Evolutionary conservation across 306 rosid species (phyloP), one percentile per base, ranked within the genome.

Genomic region (Casuarina cunninghamiana): DNA sequence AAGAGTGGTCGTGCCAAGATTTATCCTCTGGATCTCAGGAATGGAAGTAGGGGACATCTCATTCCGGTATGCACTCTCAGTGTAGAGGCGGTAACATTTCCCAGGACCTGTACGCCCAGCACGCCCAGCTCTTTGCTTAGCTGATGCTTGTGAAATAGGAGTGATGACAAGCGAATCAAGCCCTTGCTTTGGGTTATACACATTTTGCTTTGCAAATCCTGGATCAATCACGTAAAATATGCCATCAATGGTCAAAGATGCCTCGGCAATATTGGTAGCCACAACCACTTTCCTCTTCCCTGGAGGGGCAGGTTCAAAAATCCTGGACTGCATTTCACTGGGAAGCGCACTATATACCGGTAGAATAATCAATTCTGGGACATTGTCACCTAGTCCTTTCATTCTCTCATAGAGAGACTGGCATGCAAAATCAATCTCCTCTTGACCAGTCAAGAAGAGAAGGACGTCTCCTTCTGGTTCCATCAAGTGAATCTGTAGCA

Each of bases 51-150:
- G 90, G 53, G 96, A 87, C 96, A 91, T 91, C 84, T 93, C 96
- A 75, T 90, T 93, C 53, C 91, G 85, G 68, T 88, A 93, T 48
- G 97, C 93, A 76, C 90, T 84, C 90, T 93, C 93, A 3, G 97
- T 91, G 41, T 95, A 90, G 79, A 89, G 91, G 75, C 87, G 87
- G 74, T 83, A 88, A 5, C 82, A 83, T 93, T 90, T 89, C 37
- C 96, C 98, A 62, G 97, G 97, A 12, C 98, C 94, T 6, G 93
- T 93, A 74, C 97, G 90, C 69, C 97, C 97, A 60, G 96, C 96
- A 11, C 97, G 93, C 6, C 96, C 97, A 43, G 94, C 93, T 78
- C 97, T 79, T 85, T 93, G 97, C 82, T 85, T 87, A 76, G 97
- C 98, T 35, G 98, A 91, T 38, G 97, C 96, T 89, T 90, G 97